Evolutionary conservation across 2,329 filamentous ascomycete genomes (phyloP).

Genomic region (Endoconidiophora polonica): DNA sequence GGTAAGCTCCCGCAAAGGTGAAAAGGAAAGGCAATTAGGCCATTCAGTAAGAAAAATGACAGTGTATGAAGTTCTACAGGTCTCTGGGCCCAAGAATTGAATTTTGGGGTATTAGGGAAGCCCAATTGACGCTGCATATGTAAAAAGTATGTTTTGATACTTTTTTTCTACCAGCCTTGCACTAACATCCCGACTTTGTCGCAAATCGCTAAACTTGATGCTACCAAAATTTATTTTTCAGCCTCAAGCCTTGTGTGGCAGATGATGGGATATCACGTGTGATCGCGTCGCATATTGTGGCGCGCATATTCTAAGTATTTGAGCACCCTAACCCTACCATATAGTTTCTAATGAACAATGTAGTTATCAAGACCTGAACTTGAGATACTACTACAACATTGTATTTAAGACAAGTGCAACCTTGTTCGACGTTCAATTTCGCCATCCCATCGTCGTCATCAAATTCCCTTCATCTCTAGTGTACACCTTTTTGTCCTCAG

Average conservation of each 20-base stretch:
- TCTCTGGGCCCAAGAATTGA: neutral
- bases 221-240: conserved; percentile 13
- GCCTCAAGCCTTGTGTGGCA: conserved; percentile 11
- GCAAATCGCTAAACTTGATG: conserved; percentile 2
- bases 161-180: conserved; percentile 9
- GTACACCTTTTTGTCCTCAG: neutral
- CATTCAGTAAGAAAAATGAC: conserved; percentile 8
- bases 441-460: too few relatives aligned
- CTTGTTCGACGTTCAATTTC: too few relatives aligned
- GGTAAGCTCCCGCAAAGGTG: conserved; percentile 10
- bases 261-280: conserved; percentile 9
- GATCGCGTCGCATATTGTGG: conserved; percentile 1
- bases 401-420: too few relatives aligned
- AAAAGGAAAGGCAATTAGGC: conserved; percentile 1
- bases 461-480: neutral
- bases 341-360: too few relatives aligned
- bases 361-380: too few relatives aligned
- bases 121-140: conserved; percentile 8
- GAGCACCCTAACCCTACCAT: too few relatives aligned
- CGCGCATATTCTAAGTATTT: neutral
- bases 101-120: neutral
- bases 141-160: too few relatives aligned
- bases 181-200: conserved; percentile 4
- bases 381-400: too few relatives aligned
- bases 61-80: neutral